Base-by-base conservation (phyloP, 208 protist species). In the Angomonas desouzai region DNA sequence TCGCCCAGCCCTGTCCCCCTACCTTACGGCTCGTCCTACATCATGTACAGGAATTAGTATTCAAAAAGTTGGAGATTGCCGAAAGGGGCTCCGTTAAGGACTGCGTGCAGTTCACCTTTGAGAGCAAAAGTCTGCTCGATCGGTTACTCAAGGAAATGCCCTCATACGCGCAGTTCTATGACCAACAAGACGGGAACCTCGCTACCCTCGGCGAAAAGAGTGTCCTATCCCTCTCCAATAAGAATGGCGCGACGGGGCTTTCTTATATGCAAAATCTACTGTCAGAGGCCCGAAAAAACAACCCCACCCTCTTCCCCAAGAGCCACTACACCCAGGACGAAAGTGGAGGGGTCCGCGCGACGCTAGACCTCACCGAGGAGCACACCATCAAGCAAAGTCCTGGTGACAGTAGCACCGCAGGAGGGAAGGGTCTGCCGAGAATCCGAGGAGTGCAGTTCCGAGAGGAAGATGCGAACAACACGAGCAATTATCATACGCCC, bases 81-180 rank as follows among this genome's bases (percentile, higher is more conserved):
- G 77, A 89, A 48, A 66, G 47, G 3, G 83, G 90, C 0, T 92
- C 85, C 13, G 48, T 96, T 30, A 80, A 82, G 53, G 77, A 92
- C 57, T 86, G 81, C 64, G 74, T 96, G 43, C 64, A 81, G 32
- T 87, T 83, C 53, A 78, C 81, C 28, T 96, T 96, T 76, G 90
- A 96, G 68, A 79, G 75, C 10, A 80, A 85, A 45, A 68, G 83
- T 40, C 53, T 96, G 61, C 68, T 96, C 9, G 85, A 96, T 34
- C 80, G 84, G 4, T 62, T 96, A 53, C 66, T 96, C 25, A 92
- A 92, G 65, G 90, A 96, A 53, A 85, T 92, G 22, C 87, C 90
- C 0, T 66, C 58, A 34, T 92, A 93, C 70, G 68, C 76, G 7
- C 75, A 81, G 49, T 81, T 73, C 27, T 33, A 59, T 3, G 63